Conservation (phyloP, 768 basidiomycete genomes). For the Coprinopsis strossmayeri region DNA sequence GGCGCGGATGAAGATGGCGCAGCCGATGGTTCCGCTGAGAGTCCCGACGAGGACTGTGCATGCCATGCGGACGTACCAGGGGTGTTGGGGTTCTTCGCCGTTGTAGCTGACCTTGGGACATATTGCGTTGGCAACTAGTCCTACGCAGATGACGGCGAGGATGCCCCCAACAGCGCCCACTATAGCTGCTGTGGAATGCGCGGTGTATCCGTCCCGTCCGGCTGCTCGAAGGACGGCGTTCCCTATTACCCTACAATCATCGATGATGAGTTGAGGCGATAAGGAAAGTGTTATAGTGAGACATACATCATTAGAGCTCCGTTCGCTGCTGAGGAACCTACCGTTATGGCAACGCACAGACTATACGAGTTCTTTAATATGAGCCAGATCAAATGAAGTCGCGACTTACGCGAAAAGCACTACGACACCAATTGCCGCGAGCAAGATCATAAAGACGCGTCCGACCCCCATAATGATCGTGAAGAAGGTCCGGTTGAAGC, state of each 20-base stretch:
- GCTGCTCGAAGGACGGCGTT: slow-evolving; percentile 17
- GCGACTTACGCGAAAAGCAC: not conserved
- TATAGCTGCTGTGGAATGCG: slow-evolving; percentile 13
- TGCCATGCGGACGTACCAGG: slow-evolving; percentile 12
- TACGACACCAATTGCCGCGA: not conserved
- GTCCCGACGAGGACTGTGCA: slow-evolving; percentile 10
- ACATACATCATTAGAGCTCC: slow-evolving; percentile 3
- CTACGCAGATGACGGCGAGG: no score
- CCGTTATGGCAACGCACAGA: not conserved
- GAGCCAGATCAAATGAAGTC: no score
- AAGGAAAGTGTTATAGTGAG: not conserved
- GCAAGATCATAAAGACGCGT: not conserved
- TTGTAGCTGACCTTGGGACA: not conserved
- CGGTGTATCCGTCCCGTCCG: slow-evolving; percentile 14
- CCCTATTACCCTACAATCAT: slow-evolving; percentile 14
- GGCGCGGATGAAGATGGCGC: slow-evolving; percentile 13
- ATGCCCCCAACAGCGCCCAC: slow-evolving; percentile 19
- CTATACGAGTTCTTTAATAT: no score
- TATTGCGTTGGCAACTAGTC: slow-evolving; percentile 10
- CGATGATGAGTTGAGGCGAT: not conserved
- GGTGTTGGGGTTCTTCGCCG: not conserved
- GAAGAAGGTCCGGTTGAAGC: not conserved
- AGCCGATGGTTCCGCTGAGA: slow-evolving; percentile 17
- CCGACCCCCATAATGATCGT: not conserved
- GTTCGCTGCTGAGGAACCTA: slow-evolving; percentile 3